Conservation (phyloP, 1,284 basidiomycete genomes). For the Marasmius tenuissimus region DNA sequence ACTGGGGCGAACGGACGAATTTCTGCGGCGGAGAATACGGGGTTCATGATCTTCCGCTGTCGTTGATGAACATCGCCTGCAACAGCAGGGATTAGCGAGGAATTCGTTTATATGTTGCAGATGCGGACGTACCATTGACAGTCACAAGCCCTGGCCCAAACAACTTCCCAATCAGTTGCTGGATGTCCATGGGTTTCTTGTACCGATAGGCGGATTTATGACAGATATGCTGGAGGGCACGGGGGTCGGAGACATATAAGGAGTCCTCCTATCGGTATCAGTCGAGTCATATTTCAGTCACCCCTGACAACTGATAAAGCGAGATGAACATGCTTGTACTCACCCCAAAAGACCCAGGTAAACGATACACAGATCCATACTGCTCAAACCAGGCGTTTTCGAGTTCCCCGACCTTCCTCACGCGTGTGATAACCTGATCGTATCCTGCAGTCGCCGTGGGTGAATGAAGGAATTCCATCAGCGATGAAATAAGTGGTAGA, state of each 20-base stretch:
- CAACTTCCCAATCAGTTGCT: neutral
- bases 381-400: slow-evolving; percentile 27
- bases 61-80: neutral
- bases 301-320: neutral
- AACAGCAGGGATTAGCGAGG: neutral
- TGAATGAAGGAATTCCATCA: neutral
- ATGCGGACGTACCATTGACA: neutral
- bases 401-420: slow-evolving; percentile 30
- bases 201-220: neutral
- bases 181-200: neutral
- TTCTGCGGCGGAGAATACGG: neutral
- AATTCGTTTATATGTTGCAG: too few relatives aligned
- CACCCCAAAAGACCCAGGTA: slow-evolving; percentile 26
- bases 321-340: neutral
- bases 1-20: neutral
- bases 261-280: neutral
- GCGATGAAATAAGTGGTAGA: too few relatives aligned
- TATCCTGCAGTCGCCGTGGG: slow-evolving; percentile 20
- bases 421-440: slow-evolving; percentile 15
- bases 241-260: neutral
- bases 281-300: neutral
- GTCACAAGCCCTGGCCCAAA: neutral
- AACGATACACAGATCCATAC: slow-evolving; percentile 30
- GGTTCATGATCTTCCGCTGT: neutral
- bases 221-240: neutral